Evolutionary conservation across 169 alveolate species (phyloP).

Genomic region (Eimeria acervulina): DNA sequence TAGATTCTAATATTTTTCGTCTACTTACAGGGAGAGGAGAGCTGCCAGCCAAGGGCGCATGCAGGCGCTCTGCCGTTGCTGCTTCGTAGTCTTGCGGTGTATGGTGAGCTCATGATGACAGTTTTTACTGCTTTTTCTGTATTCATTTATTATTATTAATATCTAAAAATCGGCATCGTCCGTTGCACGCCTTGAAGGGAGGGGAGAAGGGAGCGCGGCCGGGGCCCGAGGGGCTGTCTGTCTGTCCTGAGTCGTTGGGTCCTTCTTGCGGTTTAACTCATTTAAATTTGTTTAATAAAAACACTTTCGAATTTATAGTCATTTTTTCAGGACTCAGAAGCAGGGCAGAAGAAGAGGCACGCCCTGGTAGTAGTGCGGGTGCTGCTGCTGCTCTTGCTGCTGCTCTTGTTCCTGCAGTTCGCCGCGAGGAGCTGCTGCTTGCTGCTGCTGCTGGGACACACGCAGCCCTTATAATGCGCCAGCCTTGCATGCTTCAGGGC

Average conservation of each 20-base stretch:
- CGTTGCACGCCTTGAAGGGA: not conserved
- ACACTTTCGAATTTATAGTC: not conserved
- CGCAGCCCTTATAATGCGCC: slow-evolving; percentile 16
- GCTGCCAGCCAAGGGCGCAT: not conserved
- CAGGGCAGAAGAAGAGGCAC: not conserved
- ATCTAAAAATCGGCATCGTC: not conserved
- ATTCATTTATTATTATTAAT: not conserved
- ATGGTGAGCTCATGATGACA: not conserved
- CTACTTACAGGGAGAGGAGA: not conserved
- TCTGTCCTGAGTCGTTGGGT: not conserved
- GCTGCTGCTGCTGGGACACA: not conserved
- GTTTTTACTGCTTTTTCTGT: not conserved
- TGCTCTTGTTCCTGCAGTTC: not conserved
- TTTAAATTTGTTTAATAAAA: not conserved
- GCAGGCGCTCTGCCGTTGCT: not conserved
- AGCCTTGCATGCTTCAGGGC: slow-evolving; percentile 16
- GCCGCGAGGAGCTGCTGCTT: not conserved
- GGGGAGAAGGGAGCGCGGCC: not conserved
- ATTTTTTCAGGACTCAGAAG: not conserved
- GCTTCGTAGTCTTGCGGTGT: slow-evolving; percentile 8
- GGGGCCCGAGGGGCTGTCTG: slow-evolving; percentile 14
- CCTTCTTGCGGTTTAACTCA: not conserved
- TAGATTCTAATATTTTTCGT: not conserved
- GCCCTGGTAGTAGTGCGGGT: not conserved
- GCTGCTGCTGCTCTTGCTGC: not conserved